Percentiles rank a stretch among this genome's conserved stretches.
phyloP scores from a whole-genome alignment of 129 eudicot genomes.

The Solidago caesia region DNA sequence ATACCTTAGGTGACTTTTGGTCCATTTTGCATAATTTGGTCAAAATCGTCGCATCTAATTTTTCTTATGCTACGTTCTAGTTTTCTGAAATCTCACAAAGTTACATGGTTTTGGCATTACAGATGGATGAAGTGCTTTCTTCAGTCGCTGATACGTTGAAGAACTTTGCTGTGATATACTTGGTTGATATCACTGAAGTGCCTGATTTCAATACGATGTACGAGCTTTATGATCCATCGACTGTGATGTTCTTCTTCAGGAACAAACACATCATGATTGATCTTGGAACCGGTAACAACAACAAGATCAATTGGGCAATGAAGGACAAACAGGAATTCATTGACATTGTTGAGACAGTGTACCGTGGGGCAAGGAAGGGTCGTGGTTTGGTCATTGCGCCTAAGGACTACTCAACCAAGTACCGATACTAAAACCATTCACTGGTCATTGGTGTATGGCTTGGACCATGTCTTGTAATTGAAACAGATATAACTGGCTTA shows the following conservation, averaged over 20 bases:
- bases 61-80: neutral
- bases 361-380: constrained; percentile 91
- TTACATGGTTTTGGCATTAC: neutral
- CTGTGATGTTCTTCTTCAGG: constrained; percentile 88
- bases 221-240: constrained; percentile 81
- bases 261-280: constrained; percentile 93
- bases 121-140: constrained; percentile 88
- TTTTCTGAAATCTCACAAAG: neutral
- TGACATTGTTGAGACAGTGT: constrained; percentile 93
- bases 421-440: constrained; percentile 47
- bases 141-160: constrained; percentile 86
- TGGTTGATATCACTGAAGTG: constrained; percentile 90
- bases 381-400: constrained; percentile 90
- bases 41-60: too few relatives aligned
- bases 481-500: neutral
- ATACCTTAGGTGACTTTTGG: neutral
- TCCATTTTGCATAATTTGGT: neutral
- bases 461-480: neutral
- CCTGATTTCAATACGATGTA: constrained; percentile 99
- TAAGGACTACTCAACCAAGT: constrained; percentile 88
- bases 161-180: constrained; percentile 80
- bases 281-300: constrained; percentile 93
- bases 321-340: constrained; percentile 94
- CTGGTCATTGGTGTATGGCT: neutral
- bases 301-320: constrained; percentile 94